Evolutionary conservation across 495 filamentous ascomycete genomes (phyloP).

Genomic region (Penicillium roqueforti): DNA sequence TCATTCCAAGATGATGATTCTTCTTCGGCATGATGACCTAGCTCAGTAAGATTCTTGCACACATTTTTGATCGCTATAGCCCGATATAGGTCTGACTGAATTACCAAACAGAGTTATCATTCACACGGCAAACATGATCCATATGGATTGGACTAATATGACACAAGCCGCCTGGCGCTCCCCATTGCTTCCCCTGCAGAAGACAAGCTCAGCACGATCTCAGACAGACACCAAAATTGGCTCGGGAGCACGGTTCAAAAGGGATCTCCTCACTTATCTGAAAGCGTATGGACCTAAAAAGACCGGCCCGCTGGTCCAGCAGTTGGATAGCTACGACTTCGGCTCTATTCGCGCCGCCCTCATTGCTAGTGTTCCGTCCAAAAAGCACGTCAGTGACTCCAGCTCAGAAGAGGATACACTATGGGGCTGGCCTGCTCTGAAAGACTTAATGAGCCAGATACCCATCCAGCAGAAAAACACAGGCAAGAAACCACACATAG

Average conservation of each 20-base stretch:
- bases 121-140: constrained; percentile 87
- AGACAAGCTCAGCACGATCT: constrained; percentile 8
- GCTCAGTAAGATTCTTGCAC: constrained; percentile 52
- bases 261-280: constrained; percentile 71
- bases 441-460: constrained; percentile 55
- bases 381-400: constrained; percentile 41
- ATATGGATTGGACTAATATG: constrained; percentile 83
- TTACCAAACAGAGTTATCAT: constrained; percentile 56
- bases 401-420: constrained; percentile 43
- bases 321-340: constrained; percentile 67
- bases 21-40: constrained; percentile 69
- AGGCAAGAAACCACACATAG: constrained; percentile 50
- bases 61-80: not conserved
- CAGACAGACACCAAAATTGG: constrained; percentile 36
- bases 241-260: constrained; percentile 68
- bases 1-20: constrained; percentile 81
- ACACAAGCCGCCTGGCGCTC: constrained; percentile 80
- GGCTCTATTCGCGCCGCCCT: constrained; percentile 64
- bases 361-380: constrained; percentile 71
- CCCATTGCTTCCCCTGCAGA: constrained; percentile 58
- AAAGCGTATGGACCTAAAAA: constrained; percentile 57
- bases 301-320: constrained; percentile 48
- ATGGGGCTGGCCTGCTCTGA: constrained; percentile 74
- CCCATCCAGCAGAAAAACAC: constrained; percentile 10
- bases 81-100: not conserved